Percentiles rank a stretch among this genome's conserved stretches.
phyloP scores from a whole-genome alignment of 179 eudicot species.

The Silene noctiflora region DNA sequence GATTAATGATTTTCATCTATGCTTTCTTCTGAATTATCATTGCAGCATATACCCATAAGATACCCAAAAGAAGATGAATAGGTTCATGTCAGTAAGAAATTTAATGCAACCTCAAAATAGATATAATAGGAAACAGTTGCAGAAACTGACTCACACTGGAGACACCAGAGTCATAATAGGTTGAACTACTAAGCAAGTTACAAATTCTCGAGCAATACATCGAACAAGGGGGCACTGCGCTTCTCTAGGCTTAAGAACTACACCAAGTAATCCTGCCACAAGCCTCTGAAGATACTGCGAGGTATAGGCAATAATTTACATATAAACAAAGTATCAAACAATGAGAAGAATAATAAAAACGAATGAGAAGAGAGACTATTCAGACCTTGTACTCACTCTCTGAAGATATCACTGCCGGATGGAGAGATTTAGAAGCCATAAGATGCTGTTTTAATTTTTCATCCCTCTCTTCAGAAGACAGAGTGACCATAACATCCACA shows the following conservation, averaged over 20 bases:
- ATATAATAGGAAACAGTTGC: not conserved
- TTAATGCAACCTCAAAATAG: slow-evolving; percentile 12
- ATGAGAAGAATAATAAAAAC: not conserved
- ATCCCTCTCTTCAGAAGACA: slow-evolving; percentile 96
- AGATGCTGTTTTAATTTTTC: slow-evolving; percentile 89
- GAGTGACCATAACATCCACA: slow-evolving; percentile 84
- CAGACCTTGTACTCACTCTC: slow-evolving; percentile 99
- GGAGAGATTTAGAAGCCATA: slow-evolving; percentile 81
- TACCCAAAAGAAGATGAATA: not conserved
- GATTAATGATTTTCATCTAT: not conserved
- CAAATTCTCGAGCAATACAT: slow-evolving; percentile 83
- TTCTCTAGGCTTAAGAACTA: slow-evolving; percentile 79
- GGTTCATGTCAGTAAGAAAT: slow-evolving; percentile 6
- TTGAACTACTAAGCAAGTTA: slow-evolving; percentile 84
- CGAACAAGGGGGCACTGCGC: slow-evolving; percentile 90
- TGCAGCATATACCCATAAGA: not conserved
- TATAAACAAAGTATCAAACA: slow-evolving; percentile 15
- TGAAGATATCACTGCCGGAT: slow-evolving; percentile 88
- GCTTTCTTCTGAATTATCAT: slow-evolving; percentile 3
- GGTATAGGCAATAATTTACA: slow-evolving; percentile 22
- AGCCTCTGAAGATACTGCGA: slow-evolving; percentile 77
- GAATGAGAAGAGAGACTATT: slow-evolving; percentile 25
- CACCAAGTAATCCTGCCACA: slow-evolving; percentile 67
- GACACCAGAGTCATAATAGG: slow-evolving; percentile 86
- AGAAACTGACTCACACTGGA: slow-evolving; percentile 64